Evolutionary conservation across 1,139 yeast genomes (phyloP).

Genomic region (Wickerhamiella pararugosa): DNA sequence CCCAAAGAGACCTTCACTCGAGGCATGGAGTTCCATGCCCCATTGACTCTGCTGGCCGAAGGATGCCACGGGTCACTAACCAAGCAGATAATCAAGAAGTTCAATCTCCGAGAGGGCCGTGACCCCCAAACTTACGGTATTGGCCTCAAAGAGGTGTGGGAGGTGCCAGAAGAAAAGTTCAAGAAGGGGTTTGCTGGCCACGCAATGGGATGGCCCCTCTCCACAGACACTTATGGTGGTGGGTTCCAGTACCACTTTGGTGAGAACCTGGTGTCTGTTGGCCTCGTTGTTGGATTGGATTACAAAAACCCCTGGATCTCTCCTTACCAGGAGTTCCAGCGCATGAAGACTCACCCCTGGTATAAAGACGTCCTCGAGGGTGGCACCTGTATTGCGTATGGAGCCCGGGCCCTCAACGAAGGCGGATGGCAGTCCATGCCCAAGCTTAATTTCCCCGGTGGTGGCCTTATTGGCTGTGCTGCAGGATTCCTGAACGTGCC

Average conservation of each 20-base stretch:
- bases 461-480: slow-evolving; percentile 81
- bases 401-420: slow-evolving; percentile 90
- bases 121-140: slow-evolving; percentile 86
- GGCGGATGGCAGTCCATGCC: slow-evolving; percentile 94
- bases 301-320: slow-evolving; percentile 87
- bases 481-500: slow-evolving; percentile 98
- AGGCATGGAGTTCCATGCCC: slow-evolving; percentile 93
- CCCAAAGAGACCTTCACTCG: slow-evolving; percentile 77
- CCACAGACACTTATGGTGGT: slow-evolving; percentile 72
- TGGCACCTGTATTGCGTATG: slow-evolving; percentile 86
- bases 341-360: slow-evolving; percentile 81
- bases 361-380: slow-evolving; percentile 64
- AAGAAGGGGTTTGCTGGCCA: slow-evolving; percentile 74
- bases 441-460: slow-evolving; percentile 83
- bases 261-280: slow-evolving; percentile 77
- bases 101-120: slow-evolving; percentile 45
- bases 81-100: slow-evolving; percentile 58
- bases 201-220: slow-evolving; percentile 77
- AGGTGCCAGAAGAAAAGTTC: slow-evolving; percentile 74
- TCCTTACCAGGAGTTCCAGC: slow-evolving; percentile 91
- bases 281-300: slow-evolving; percentile 83
- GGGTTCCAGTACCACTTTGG: slow-evolving; percentile 97
- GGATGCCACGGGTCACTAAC: slow-evolving; percentile 94
- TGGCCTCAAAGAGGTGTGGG: slow-evolving; percentile 96
- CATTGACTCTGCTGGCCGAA: slow-evolving; percentile 78